These are phyloP conservation scores for Kwoniella dendrophila DNA, from an alignment of 768 basidiomycete species.

Conservation along the genomic window DNA sequence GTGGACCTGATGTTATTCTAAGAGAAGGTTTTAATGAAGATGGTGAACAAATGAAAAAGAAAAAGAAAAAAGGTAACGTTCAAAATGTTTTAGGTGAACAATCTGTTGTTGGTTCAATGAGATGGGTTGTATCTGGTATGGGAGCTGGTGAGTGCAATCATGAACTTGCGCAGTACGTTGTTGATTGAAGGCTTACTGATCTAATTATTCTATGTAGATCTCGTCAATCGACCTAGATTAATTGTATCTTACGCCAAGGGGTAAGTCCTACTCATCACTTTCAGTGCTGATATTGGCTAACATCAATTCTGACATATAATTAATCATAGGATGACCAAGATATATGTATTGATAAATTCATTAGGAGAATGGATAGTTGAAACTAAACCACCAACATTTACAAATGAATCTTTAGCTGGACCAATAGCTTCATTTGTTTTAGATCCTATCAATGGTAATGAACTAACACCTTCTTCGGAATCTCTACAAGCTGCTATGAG, in stretches of 20 bases:
- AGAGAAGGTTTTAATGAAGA: conserved; percentile 58
- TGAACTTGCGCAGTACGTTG: no score
- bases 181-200: neutral
- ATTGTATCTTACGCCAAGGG: conserved; percentile 62
- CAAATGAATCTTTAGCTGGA: conserved; percentile 55
- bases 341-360: conserved; percentile 63
- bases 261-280: conserved; percentile 27
- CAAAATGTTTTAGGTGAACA: conserved; percentile 56
- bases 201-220: conserved; percentile 55
- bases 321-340: conserved; percentile 63
- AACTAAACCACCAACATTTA: conserved; percentile 52
- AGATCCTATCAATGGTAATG: conserved; percentile 60
- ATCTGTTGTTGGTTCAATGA: conserved; percentile 60
- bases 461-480: conserved; percentile 42
- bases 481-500: conserved; percentile 58
- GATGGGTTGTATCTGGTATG: conserved; percentile 69
- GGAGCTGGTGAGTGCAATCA: conserved; percentile 60
- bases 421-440: conserved; percentile 56
- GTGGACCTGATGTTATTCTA: conserved; percentile 70
- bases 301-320: neutral
- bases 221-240: conserved; percentile 63
- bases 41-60: conserved; percentile 54
- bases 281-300: neutral
- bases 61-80: conserved; percentile 58
- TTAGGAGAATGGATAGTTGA: conserved; percentile 58